Evolutionary conservation across 2,329 filamentous ascomycete genomes (phyloP).

Genomic region (Aspergillus sp.): DNA sequence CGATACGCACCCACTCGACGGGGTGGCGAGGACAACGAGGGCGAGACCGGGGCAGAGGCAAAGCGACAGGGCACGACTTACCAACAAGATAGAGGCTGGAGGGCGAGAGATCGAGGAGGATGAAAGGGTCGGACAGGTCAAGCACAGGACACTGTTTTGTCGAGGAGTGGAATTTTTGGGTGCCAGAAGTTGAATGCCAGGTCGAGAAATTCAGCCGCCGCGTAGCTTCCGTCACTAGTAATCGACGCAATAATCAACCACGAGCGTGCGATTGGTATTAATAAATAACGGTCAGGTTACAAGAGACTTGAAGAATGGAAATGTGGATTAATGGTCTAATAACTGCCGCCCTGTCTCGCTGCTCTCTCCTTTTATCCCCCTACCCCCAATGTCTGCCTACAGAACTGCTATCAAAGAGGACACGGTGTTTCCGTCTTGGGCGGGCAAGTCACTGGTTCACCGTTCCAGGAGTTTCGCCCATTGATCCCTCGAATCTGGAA

Average conservation of each 20-base stretch:
- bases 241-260: slow-evolving; percentile 8
- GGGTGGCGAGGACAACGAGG: slow-evolving; percentile 1
- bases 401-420: slow-evolving; percentile 22
- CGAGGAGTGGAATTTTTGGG: slow-evolving; percentile 34
- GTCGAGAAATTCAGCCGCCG: slow-evolving; percentile 36
- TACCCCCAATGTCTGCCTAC: slow-evolving; percentile 5
- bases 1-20: slow-evolving; percentile 6
- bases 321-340: not conserved
- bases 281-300: too few species aligned
- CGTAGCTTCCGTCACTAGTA: slow-evolving; percentile 40
- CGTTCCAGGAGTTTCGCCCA: not conserved
- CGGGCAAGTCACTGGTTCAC: not conserved
- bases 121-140: slow-evolving; percentile 9
- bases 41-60: slow-evolving; percentile 1
- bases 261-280: too few species aligned
- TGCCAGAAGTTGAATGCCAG: slow-evolving; percentile 30
- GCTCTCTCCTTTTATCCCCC: not conserved
- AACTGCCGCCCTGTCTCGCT: not conserved
- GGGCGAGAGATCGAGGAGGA: slow-evolving; percentile 9
- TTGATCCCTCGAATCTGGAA: slow-evolving; percentile 5
- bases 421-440: slow-evolving; percentile 28
- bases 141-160: slow-evolving; percentile 24
- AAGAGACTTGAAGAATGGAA: too few species aligned
- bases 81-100: slow-evolving; percentile 12
- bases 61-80: slow-evolving; percentile 9